Evolutionary conservation across 2,329 filamentous ascomycete genomes (phyloP), one percentile per base, ranked within the genome.

Genomic region (Dothistroma pini): DNA sequence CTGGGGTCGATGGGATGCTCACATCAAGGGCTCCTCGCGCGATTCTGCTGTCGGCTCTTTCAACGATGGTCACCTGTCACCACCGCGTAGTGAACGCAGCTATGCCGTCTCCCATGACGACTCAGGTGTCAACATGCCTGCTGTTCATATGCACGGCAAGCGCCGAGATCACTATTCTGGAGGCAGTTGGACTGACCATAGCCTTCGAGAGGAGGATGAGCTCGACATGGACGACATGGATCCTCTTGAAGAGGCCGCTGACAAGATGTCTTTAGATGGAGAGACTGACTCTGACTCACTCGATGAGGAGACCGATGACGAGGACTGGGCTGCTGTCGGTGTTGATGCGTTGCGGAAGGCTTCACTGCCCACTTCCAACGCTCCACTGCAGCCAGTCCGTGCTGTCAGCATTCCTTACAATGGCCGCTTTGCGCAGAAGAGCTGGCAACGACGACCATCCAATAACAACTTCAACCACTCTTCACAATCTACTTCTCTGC

Each of bases 1-100:
- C 72, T 97, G 93, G 93, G 95, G 95, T 62, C 87, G 92, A 67
- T 99, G 93, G 93, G 90, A 96, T 76, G 95, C 93, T 63, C 87
- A 87, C 73, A 83, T 86, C 74, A 86, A 86, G 69, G 90, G 88
- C 58, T 69, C 67, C 11, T 69, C 71, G 10, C 63, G 69, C 32
- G 72, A 73, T 61, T 72, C 72, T n/a, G 71, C 63, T 25, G 66
- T 74, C 41, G 76, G 78, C 54, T 74, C 73, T 16, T 79, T 72
- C 66, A 65, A 67, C 50, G 72, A 74, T 25, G 68, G 67, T 49
- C 66, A 71, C 57, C 63, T 75, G 47, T 83, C 81, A 58, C 81
- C 83, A 34, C 80, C 81, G 8, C 79, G 80, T 22, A 85, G 83
- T 64, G 72, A 82, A 44, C 75, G 77, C 11, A 74, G 72, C 64